Percentiles rank a stretch among this genome's conserved stretches.
Evolutionary conservation across 345 rosid genomes (phyloP).

Genomic region (Litchi chinensis): DNA sequence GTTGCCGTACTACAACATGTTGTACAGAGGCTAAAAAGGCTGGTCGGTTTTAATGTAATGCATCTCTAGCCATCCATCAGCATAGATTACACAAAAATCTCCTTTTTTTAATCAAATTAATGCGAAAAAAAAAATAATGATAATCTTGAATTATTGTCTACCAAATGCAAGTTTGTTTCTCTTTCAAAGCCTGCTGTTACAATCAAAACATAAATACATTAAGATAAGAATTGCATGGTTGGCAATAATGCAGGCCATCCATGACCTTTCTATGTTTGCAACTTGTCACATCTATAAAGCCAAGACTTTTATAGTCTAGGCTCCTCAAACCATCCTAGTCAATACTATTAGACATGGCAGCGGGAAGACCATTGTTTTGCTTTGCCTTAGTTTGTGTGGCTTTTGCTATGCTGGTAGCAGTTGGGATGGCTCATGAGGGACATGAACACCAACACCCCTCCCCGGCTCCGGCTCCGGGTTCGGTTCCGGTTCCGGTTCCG

Average conservation of each 20-base stretch:
- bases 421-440: slow-evolving; percentile 9
- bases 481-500: slow-evolving; percentile 27
- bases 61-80: background rate
- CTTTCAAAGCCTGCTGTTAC: background rate
- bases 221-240: too few species aligned
- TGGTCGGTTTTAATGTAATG: background rate
- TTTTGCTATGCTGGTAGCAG: slow-evolving; percentile 2
- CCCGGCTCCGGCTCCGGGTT: background rate
- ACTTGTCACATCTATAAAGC: background rate
- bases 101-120: too few species aligned
- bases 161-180: background rate
- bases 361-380: background rate
- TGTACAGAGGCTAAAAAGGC: background rate
- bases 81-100: background rate
- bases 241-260: too few species aligned
- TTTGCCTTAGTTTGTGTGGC: slow-evolving; percentile 8
- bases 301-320: background rate
- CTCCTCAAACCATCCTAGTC: background rate
- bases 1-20: background rate
- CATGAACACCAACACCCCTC: slow-evolving; percentile 2
- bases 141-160: too few species aligned
- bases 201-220: too few species aligned
- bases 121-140: too few species aligned
- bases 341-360: background rate
- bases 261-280: background rate